Conservation (phyloP, 2,329 filamentous ascomycete species). For the Colletotrichum lentis region DNA sequence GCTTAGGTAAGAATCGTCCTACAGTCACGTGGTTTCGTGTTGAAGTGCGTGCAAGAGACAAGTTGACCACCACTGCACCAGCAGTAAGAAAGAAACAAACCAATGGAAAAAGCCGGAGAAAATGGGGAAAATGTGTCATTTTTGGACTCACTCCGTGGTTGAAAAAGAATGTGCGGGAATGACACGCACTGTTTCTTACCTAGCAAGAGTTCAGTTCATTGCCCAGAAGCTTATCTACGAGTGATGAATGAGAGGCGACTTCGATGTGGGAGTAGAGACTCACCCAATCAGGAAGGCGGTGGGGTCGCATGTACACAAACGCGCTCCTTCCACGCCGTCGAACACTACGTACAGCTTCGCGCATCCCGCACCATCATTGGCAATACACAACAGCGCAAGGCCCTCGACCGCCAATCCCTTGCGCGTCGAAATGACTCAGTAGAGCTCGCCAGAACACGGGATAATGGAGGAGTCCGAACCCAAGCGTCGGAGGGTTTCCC, state of each 20-base stretch:
- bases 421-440: background rate
- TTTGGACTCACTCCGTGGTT: no score
- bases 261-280: background rate
- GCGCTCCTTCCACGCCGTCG: slow-evolving; percentile 10
- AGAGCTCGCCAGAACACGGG: background rate
- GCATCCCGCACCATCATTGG: background rate
- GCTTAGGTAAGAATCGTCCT: slow-evolving; percentile 16
- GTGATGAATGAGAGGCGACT: background rate
- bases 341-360: background rate
- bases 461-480: slow-evolving; percentile 64
- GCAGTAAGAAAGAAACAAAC: background rate
- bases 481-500: slow-evolving; percentile 71
- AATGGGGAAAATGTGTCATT: no score
- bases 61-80: no score
- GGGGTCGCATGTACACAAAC: slow-evolving; percentile 38
- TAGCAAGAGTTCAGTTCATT: background rate
- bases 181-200: background rate
- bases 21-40: slow-evolving; percentile 16
- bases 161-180: no score
- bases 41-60: background rate
- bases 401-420: background rate
- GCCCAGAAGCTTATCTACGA: background rate
- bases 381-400: no score
- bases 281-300: slow-evolving; percentile 39
- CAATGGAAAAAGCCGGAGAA: no score